phyloP scores from a whole-genome alignment of 768 basidiomycete species.

The Botryobasidium botryosum region DNA sequence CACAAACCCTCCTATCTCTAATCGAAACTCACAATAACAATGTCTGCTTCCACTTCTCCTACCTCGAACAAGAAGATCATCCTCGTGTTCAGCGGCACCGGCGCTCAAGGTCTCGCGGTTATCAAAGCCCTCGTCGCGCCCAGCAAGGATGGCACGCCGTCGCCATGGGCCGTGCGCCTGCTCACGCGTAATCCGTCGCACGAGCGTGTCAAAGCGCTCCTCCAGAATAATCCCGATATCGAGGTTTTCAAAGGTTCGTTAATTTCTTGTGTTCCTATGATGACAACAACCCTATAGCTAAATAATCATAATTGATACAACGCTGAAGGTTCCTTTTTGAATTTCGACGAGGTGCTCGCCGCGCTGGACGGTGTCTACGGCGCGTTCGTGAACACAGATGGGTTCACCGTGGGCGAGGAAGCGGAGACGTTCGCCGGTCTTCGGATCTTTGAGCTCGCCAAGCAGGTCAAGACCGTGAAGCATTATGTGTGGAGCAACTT shows the following conservation, averaged over 20 bases:
- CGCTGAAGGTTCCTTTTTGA: constrained; percentile 1
- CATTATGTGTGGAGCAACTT: constrained; percentile 25
- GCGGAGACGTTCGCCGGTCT: neutral
- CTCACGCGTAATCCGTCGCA: constrained; percentile 2
- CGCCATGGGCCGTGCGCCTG: neutral
- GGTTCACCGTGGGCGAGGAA: constrained; percentile 6
- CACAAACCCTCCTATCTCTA: too few species aligned
- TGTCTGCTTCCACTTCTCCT: too few species aligned
- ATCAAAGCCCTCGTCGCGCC: neutral
- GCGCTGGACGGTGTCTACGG: constrained; percentile 3
- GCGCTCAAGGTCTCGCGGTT: constrained; percentile 1
- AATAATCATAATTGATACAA: too few species aligned
- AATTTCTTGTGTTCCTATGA: too few species aligned
- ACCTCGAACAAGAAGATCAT: too few species aligned
- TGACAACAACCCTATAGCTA: too few species aligned
- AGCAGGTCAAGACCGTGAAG: neutral
- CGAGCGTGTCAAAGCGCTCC: neutral
- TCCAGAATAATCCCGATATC: neutral
- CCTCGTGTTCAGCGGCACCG: constrained; percentile 3
- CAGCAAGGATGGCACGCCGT: too few species aligned
- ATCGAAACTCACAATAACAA: too few species aligned
- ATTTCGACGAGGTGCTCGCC: neutral
- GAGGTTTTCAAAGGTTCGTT: neutral
- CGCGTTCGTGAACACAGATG: constrained; percentile 7
- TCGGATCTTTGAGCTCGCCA: constrained; percentile 4